A percentile compares a stretch with the other conserved stretches of the same genome.
These are phyloP conservation scores for Phytopythium mirpurense DNA, from an alignment of 352 stramenopile species.

Conservation along the genomic window DNA sequence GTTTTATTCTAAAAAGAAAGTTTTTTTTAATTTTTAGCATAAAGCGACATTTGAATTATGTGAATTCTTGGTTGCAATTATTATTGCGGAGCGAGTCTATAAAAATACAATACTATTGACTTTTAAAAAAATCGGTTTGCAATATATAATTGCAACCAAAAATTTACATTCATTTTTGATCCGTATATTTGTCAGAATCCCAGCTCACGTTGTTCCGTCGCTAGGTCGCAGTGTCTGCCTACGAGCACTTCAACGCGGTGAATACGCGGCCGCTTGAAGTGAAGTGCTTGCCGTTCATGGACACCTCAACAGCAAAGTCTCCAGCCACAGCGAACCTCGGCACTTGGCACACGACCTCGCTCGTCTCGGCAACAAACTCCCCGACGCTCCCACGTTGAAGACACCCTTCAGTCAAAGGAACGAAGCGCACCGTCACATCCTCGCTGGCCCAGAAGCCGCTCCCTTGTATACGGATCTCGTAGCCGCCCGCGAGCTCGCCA, in stretches of 20 bases:
- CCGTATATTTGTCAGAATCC: too few species aligned
- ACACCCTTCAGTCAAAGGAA: slow-evolving; percentile 45
- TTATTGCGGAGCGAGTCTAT: too few species aligned
- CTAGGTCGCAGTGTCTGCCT: too few species aligned
- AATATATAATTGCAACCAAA: too few species aligned
- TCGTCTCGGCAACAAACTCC: slow-evolving; percentile 24
- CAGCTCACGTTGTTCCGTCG: too few species aligned
- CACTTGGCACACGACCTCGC: slow-evolving; percentile 55
- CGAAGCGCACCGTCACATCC: slow-evolving; percentile 76
- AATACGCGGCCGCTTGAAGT: slow-evolving; percentile 54
- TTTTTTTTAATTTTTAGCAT: too few species aligned
- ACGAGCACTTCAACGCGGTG: slow-evolving; percentile 42
- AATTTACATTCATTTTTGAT: too few species aligned
- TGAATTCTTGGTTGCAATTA: too few species aligned
- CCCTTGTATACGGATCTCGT: slow-evolving; percentile 53
- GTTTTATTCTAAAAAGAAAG: too few species aligned
- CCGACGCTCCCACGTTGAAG: slow-evolving; percentile 46
- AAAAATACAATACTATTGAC: too few species aligned
- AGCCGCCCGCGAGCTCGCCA: slow-evolving; percentile 49
- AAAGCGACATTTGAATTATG: too few species aligned
- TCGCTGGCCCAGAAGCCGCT: slow-evolving; percentile 77
- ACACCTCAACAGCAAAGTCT: slow-evolving; percentile 64
- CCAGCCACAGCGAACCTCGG: slow-evolving; percentile 59
- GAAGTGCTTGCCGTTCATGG: slow-evolving; percentile 80
- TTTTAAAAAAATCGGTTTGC: too few species aligned